Conservation (phyloP, 2,329 filamentous ascomycete genomes). For the Fusarium illudens region DNA sequence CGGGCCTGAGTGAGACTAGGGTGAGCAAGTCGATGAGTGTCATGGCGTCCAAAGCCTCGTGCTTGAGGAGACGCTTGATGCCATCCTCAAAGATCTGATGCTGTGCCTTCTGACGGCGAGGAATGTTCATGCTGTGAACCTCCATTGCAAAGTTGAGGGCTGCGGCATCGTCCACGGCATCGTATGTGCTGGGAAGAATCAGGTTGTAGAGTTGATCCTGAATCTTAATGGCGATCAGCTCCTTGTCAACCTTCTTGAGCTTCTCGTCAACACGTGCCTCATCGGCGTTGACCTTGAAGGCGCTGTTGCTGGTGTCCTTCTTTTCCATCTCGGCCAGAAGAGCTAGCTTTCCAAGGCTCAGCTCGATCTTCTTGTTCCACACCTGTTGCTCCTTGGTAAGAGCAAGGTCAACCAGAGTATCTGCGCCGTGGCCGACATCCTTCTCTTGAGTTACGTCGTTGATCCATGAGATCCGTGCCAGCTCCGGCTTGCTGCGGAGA, state of each 20-base stretch:
- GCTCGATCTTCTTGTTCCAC: constrained; percentile 93
- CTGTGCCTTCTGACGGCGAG: constrained; percentile 71
- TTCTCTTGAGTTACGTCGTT: constrained; percentile 84
- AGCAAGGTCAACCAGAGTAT: constrained; percentile 75
- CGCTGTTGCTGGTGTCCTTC: constrained; percentile 42
- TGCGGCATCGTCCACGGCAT: constrained; percentile 81
- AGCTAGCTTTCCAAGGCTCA: constrained; percentile 87
- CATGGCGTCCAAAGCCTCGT: constrained; percentile 73
- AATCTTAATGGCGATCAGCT: constrained; percentile 76
- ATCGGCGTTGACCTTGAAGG: constrained; percentile 51
- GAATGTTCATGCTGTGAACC: constrained; percentile 65
- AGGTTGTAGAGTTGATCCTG: constrained; percentile 81
- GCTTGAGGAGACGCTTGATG: constrained; percentile 73
- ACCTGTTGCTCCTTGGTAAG: constrained; percentile 77
- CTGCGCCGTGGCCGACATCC: constrained; percentile 77
- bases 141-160: constrained; percentile 80
- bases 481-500: constrained; percentile 73
- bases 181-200: constrained; percentile 71
- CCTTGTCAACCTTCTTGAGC: constrained; percentile 65
- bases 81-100: constrained; percentile 74
- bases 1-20: constrained; percentile 65
- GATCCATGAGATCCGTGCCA: constrained; percentile 90
- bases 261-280: constrained; percentile 52
- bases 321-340: constrained; percentile 69
- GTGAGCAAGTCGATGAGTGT: constrained; percentile 80